These are phyloP conservation scores for Botrytis paeoniae DNA, from an alignment of 2,329 filamentous ascomycete genomes.

Conservation along the genomic window DNA sequence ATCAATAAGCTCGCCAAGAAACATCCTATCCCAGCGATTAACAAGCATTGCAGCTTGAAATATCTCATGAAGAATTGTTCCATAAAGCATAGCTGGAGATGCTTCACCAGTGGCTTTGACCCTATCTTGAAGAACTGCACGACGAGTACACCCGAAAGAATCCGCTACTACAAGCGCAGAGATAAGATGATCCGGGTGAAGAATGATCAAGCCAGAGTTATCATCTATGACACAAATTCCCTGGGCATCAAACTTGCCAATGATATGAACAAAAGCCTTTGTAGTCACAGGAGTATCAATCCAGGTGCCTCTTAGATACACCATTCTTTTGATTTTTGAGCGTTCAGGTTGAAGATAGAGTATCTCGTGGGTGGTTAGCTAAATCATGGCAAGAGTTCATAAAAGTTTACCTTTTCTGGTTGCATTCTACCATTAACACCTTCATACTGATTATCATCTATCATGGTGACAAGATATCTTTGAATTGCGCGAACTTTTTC, in stretches of 20 bases:
- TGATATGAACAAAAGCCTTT: constrained; percentile 80
- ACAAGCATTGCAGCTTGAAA: constrained; percentile 86
- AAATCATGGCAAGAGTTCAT: not conserved
- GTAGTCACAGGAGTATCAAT: constrained; percentile 71
- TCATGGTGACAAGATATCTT: constrained; percentile 76
- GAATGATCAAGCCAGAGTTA: constrained; percentile 75
- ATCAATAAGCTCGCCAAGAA: constrained; percentile 65
- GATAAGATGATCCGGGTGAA: constrained; percentile 93
- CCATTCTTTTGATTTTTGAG: constrained; percentile 60
- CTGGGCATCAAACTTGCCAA: constrained; percentile 67
- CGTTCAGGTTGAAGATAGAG: constrained; percentile 79
- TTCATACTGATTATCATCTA: constrained; percentile 66
- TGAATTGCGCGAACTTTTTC: constrained; percentile 73
- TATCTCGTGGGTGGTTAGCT: constrained; percentile 52
- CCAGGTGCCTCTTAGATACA: constrained; percentile 84
- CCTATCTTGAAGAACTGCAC: constrained; percentile 89
- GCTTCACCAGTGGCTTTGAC: constrained; percentile 86
- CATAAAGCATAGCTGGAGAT: constrained; percentile 80
- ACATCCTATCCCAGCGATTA: constrained; percentile 74
- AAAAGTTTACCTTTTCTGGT: constrained; percentile 65
- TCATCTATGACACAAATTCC: constrained; percentile 83
- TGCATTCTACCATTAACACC: constrained; percentile 58
- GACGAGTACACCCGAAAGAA: constrained; percentile 85
- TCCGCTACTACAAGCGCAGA: constrained; percentile 96
- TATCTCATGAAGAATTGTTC: constrained; percentile 89